These are phyloP conservation scores for Ceratocystis diversiconidia DNA, from an alignment of 2,329 filamentous ascomycete species.

Conservation along the genomic window DNA sequence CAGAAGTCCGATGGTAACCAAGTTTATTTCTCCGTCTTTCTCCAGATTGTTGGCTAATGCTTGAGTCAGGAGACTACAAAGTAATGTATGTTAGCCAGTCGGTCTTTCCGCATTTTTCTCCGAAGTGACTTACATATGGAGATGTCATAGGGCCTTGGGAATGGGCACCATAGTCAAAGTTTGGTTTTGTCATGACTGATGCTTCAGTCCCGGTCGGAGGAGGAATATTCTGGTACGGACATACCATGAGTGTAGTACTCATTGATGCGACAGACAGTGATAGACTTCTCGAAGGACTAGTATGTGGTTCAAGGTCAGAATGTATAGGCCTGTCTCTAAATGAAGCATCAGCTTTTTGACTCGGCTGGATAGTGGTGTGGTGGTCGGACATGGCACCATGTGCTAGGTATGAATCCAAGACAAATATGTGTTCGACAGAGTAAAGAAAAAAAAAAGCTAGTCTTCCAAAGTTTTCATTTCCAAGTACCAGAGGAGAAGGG, in stretches of 20 bases:
- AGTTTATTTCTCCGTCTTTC: constrained; percentile 69
- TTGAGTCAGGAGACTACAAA: constrained; percentile 26
- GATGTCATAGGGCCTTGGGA: neutral
- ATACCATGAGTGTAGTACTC: neutral
- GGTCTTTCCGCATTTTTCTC: neutral
- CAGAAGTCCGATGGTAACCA: constrained; percentile 86
- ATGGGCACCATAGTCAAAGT: neutral
- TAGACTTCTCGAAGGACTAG: neutral
- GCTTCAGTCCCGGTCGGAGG: neutral
- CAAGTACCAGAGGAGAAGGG: neutral
- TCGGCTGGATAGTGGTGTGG: neutral
- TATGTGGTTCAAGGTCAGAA: no score
- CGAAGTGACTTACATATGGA: constrained; percentile 24
- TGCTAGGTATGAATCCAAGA: neutral
- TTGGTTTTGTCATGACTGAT: neutral
- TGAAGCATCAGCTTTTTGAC: neutral
- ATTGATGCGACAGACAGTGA: neutral
- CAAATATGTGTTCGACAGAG: neutral
- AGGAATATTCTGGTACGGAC: neutral
- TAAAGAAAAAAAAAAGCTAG: neutral
- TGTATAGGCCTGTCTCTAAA: neutral
- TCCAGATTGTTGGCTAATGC: constrained; percentile 24
- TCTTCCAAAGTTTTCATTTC: neutral
- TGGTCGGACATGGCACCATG: neutral
- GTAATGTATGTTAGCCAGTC: constrained; percentile 23